phyloP scores from a whole-genome alignment of 108 stramenopile genomes.

The Aurantiochytrium sp. region DNA sequence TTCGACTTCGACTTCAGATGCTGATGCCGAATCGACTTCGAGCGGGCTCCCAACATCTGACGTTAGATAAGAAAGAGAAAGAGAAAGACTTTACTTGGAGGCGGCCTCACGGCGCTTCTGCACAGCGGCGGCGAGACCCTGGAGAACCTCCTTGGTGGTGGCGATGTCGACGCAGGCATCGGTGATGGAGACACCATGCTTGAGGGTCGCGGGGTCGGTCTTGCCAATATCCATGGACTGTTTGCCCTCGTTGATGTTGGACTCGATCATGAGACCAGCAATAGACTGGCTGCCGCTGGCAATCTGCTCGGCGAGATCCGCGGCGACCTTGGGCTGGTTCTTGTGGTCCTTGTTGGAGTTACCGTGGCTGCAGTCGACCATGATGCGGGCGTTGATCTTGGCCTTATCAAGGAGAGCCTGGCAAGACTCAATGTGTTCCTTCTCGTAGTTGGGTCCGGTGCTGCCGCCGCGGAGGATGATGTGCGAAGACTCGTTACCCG shows the following conservation, averaged over 20 bases:
- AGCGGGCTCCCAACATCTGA: too few relatives aligned
- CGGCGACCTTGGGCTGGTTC: slow-evolving; percentile 1
- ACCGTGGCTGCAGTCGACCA: slow-evolving; percentile 13
- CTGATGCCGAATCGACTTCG: too few relatives aligned
- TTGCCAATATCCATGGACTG: background rate
- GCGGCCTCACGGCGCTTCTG: slow-evolving; percentile 1
- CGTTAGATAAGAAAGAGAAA: too few relatives aligned
- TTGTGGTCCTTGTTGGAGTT: background rate
- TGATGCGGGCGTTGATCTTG: background rate
- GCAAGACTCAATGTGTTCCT: background rate
- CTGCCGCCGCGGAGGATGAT: slow-evolving; percentile 8
- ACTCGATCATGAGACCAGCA: slow-evolving; percentile 10
- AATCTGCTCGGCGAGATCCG: background rate
- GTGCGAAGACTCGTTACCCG: background rate
- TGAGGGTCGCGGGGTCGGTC: background rate
- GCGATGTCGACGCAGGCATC: background rate
- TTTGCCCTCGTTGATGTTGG: background rate
- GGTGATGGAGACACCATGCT: background rate
- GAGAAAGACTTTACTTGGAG: background rate
- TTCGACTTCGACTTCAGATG: too few relatives aligned
- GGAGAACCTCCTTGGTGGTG: background rate
- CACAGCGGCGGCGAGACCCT: background rate
- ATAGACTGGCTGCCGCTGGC: background rate
- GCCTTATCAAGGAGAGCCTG: background rate
- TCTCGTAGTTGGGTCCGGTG: background rate